phyloP scores from a whole-genome alignment of 2,329 filamentous ascomycete species.

The Alternaria postmessia region DNA sequence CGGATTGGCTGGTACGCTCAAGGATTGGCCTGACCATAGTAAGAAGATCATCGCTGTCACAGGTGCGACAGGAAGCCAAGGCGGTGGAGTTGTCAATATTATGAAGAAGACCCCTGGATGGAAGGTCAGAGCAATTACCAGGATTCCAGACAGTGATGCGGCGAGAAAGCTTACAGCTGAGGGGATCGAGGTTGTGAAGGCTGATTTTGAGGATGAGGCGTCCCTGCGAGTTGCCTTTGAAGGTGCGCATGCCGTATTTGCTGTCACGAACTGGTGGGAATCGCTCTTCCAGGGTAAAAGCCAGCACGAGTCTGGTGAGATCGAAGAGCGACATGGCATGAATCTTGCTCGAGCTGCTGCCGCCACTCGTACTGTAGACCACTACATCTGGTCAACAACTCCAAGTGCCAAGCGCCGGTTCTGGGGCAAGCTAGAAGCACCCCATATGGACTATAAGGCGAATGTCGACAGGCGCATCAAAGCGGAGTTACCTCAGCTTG shows the following conservation, averaged over 20 bases:
- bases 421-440: conserved; percentile 45
- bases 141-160: conserved; percentile 27
- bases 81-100: conserved; percentile 36
- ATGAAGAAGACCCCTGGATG: conserved; percentile 34
- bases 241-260: conserved; percentile 45
- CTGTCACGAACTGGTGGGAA: conserved; percentile 56
- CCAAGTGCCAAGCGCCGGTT: conserved; percentile 47
- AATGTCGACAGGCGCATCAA: conserved; percentile 54
- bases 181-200: conserved; percentile 31
- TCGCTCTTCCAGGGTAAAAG: conserved; percentile 37
- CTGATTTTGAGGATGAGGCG: conserved; percentile 30
- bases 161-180: conserved; percentile 32
- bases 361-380: conserved; percentile 48
- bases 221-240: conserved; percentile 31
- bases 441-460: conserved; percentile 57
- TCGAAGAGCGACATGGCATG: conserved; percentile 53
- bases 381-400: conserved; percentile 59
- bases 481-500: conserved; percentile 36
- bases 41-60: conserved; percentile 37
- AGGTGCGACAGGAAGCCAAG: conserved; percentile 40
- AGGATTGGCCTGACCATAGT: conserved; percentile 33
- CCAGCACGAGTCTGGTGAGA: conserved; percentile 45
- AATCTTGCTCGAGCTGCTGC: conserved; percentile 56
- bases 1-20: conserved; percentile 49
- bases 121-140: conserved; percentile 35